Conservation (phyloP, 345 rosid species). For the Capsella bursapastoris region DNA sequence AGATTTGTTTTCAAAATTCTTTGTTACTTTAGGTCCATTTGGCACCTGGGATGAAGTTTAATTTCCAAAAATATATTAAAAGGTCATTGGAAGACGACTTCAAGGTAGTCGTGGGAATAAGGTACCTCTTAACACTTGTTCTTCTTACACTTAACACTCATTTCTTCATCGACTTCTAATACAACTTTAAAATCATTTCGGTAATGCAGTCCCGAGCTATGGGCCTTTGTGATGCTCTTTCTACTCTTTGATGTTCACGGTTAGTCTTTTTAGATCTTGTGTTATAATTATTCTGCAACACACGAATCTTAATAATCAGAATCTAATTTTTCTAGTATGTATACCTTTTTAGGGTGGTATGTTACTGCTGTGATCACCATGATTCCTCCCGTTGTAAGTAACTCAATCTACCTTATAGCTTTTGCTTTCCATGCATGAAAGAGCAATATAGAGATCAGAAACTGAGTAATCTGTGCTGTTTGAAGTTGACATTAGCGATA, state of each 20-base stretch:
- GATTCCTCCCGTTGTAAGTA: conserved; percentile 76
- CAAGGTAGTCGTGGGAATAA: conserved; percentile 93
- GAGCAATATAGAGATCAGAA: neutral
- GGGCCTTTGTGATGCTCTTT: conserved; percentile 79
- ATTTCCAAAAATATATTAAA: conserved; percentile 92
- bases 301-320: neutral
- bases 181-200: neutral
- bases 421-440: neutral
- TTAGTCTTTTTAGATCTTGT: conserved; percentile 38
- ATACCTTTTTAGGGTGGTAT: conserved; percentile 67
- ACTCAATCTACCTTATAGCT: conserved; percentile 13
- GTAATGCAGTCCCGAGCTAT: conserved; percentile 66
- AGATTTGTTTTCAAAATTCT: conserved; percentile 13
- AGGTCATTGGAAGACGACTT: conserved; percentile 94
- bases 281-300: neutral
- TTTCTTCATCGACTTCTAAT: conserved; percentile 4
- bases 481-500: conserved; percentile 78
- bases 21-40: conserved; percentile 72
- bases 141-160: conserved; percentile 18
- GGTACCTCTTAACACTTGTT: conserved; percentile 44
- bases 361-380: conserved; percentile 62
- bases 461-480: conserved; percentile 17
- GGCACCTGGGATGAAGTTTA: conserved; percentile 80
- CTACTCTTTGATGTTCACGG: conserved; percentile 81
- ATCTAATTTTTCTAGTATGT: conserved; percentile 2